Conservation (phyloP, 306 rosid genomes). For the Ceratonia siliqua region DNA sequence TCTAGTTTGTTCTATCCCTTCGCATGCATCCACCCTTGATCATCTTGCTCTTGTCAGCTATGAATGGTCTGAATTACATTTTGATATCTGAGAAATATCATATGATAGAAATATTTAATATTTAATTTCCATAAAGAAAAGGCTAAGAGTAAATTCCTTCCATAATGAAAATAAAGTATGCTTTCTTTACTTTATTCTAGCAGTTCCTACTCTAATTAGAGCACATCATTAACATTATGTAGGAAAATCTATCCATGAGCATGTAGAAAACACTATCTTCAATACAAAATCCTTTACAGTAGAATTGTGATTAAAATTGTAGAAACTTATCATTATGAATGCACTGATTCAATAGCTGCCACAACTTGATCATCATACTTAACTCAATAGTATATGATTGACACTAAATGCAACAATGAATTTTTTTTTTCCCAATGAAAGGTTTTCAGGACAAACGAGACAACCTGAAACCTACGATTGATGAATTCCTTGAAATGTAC, state of each 20-base stretch:
- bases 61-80: slow-evolving; percentile 75
- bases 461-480: neutral
- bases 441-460: neutral
- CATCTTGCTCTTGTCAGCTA: no score
- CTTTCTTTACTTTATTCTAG: slow-evolving; percentile 19
- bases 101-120: slow-evolving; percentile 8
- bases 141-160: slow-evolving; percentile 1
- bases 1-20: no score
- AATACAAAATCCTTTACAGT: neutral
- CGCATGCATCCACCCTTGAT: no score
- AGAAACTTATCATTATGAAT: neutral
- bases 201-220: slow-evolving; percentile 19
- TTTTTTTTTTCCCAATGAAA: neutral
- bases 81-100: slow-evolving; percentile 61
- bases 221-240: neutral
- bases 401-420: slow-evolving; percentile 7
- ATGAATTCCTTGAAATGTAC: neutral
- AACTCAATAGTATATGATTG: neutral
- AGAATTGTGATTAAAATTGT: neutral
- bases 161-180: neutral
- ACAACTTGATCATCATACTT: neutral
- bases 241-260: neutral
- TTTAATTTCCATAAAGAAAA: neutral
- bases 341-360: neutral
- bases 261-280: neutral